Evolutionary conservation across 2,329 filamentous ascomycete species (phyloP).

Genomic region (Chaetothyriales sp.): DNA sequence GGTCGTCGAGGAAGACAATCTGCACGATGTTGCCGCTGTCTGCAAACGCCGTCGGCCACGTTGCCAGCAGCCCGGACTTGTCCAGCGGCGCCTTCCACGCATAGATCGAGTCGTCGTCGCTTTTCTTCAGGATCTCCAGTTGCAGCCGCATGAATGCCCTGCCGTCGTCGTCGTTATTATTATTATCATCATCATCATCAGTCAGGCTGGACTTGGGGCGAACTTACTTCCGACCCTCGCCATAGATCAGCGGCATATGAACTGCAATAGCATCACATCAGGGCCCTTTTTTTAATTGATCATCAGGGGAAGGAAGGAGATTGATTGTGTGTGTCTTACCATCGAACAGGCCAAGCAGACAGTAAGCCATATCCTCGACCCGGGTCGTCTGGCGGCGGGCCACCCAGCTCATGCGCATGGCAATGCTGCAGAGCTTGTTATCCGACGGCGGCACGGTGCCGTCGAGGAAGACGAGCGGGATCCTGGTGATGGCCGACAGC

Average conservation of each 20-base stretch:
- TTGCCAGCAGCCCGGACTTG: slow-evolving; percentile 1
- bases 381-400: slow-evolving; percentile 21
- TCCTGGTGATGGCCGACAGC: slow-evolving; percentile 1
- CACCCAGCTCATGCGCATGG: slow-evolving; percentile 28
- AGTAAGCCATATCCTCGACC: slow-evolving; percentile 30
- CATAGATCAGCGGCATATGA: slow-evolving; percentile 3
- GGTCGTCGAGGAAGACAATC: neutral
- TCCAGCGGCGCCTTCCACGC: slow-evolving; percentile 2
- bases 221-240: slow-evolving; percentile 2
- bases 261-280: neutral
- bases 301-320: neutral
- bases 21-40: slow-evolving; percentile 1
- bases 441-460: neutral
- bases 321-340: neutral
- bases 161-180: neutral
- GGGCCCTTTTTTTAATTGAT: no score
- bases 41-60: slow-evolving; percentile 1
- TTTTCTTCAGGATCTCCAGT: slow-evolving; percentile 10
- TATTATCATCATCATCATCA: no score
- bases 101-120: slow-evolving; percentile 10
- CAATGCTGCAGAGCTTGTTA: slow-evolving; percentile 13
- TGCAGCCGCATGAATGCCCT: slow-evolving; percentile 17
- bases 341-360: slow-evolving; percentile 7
- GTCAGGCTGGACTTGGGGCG: no score
- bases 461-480: slow-evolving; percentile 1